phyloP scores from a whole-genome alignment of 805 yeast species.

The Brettanomyces naardenensis region DNA sequence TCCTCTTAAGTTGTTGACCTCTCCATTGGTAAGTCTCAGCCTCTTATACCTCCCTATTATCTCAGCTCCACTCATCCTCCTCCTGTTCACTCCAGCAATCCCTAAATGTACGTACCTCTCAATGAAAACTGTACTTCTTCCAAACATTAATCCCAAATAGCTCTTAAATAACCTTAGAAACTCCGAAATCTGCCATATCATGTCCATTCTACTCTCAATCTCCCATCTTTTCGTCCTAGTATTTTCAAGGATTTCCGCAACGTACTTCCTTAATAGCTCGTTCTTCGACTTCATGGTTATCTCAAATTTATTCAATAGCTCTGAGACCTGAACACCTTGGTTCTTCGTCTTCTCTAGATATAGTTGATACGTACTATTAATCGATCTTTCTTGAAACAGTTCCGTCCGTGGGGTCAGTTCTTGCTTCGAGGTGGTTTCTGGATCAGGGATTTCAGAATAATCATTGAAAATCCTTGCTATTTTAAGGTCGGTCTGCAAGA shows the following conservation, averaged over 20 bases:
- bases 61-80: too few species aligned
- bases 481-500: not conserved
- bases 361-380: constrained; percentile 18
- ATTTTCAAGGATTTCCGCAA: not conserved
- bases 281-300: constrained; percentile 7
- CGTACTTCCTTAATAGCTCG: constrained; percentile 5
- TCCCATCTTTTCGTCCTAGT: not conserved
- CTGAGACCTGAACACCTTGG: constrained; percentile 12
- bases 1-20: too few species aligned
- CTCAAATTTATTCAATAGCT: constrained; percentile 13
- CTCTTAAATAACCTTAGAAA: constrained; percentile 2
- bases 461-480: constrained; percentile 1
- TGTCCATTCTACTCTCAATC: not conserved
- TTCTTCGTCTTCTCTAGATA: constrained; percentile 13
- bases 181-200: constrained; percentile 2
- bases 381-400: constrained; percentile 17
- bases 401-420: constrained; percentile 17
- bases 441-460: not conserved
- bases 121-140: too few species aligned
- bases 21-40: too few species aligned
- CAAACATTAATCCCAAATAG: constrained; percentile 1
- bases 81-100: too few species aligned
- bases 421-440: not conserved
- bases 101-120: too few species aligned
- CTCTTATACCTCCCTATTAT: too few species aligned